A percentile compares a stretch with the other conserved stretches of the same genome.
Conservation (phyloP, 2,329 filamentous ascomycete genomes). For the Colletotrichum sp. region DNA sequence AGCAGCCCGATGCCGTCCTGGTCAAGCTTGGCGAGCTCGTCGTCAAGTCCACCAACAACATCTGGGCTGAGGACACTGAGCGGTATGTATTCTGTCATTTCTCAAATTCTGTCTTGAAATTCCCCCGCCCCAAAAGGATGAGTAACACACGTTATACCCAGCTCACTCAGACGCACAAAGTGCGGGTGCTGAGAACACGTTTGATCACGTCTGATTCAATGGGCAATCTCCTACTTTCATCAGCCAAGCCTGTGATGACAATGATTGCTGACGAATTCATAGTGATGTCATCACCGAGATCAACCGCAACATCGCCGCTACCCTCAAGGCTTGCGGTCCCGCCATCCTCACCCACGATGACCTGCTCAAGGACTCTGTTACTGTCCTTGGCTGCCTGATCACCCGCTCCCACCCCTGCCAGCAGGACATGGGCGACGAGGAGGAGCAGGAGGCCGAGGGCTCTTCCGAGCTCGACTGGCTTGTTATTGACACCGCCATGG, state of each 20-base stretch:
- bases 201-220: constrained; percentile 44
- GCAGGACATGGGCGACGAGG: constrained; percentile 83
- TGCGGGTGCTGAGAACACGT: constrained; percentile 89
- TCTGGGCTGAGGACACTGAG: constrained; percentile 92
- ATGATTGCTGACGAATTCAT: constrained; percentile 45
- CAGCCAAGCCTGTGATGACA: constrained; percentile 17
- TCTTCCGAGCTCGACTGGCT: constrained; percentile 98
- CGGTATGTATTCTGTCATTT: constrained; percentile 71
- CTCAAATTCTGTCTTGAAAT: constrained; percentile 8
- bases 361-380: constrained; percentile 77
- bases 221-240: constrained; percentile 21
- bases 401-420: constrained; percentile 93
- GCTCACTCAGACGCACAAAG: constrained; percentile 96
- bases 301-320: constrained; percentile 90
- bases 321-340: constrained; percentile 89
- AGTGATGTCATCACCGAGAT: constrained; percentile 93
- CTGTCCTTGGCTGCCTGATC: constrained; percentile 78
- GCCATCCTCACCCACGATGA: constrained; percentile 78
- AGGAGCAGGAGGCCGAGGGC: constrained; percentile 75
- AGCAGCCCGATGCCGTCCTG: constrained; percentile 79
- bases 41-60: constrained; percentile 79
- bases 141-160: constrained; percentile 93
- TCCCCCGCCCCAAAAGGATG: constrained; percentile 69
- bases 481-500: constrained; percentile 91
- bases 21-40: constrained; percentile 86